phyloP scores from a whole-genome alignment of 805 yeast species.

The Starmerella davenportii region DNA sequence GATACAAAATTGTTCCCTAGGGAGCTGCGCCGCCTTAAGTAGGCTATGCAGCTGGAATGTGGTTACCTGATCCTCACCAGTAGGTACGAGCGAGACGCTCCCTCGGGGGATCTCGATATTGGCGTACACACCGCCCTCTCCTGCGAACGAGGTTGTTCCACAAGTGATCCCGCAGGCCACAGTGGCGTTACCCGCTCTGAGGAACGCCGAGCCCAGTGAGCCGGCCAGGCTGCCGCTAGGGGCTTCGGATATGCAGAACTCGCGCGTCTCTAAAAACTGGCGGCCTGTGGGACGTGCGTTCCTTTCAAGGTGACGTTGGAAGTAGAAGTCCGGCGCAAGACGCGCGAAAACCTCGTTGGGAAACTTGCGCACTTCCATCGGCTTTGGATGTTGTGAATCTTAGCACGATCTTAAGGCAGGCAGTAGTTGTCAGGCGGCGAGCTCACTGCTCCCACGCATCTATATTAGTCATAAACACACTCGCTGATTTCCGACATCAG shows the following conservation, averaged over 20 bases:
- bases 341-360: constrained; percentile 70
- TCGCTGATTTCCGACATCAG: too few relatives aligned
- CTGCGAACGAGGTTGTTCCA: constrained; percentile 35
- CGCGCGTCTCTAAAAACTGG: constrained; percentile 52
- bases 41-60: constrained; percentile 49
- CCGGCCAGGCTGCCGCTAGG: constrained; percentile 10
- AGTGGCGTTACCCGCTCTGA: constrained; percentile 53
- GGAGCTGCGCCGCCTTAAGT: constrained; percentile 37
- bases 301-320: constrained; percentile 56
- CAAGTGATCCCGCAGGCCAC: constrained; percentile 56
- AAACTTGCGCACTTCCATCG: constrained; percentile 38
- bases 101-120: constrained; percentile 64
- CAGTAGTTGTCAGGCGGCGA: too few relatives aligned
- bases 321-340: constrained; percentile 67
- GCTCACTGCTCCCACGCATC: too few relatives aligned
- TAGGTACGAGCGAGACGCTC: constrained; percentile 50
- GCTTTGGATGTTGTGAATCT: too few relatives aligned
- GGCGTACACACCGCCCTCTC: constrained; percentile 40
- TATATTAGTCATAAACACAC: too few relatives aligned
- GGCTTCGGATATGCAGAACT: constrained; percentile 26
- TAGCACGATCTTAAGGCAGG: too few relatives aligned
- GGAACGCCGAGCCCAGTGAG: constrained; percentile 49
- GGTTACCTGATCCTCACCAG: constrained; percentile 65
- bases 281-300: constrained; percentile 63
- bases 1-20: constrained; percentile 23